These are phyloP conservation scores for Kandelia obovata DNA, from an alignment of 345 rosid species.

Conservation along the genomic window DNA sequence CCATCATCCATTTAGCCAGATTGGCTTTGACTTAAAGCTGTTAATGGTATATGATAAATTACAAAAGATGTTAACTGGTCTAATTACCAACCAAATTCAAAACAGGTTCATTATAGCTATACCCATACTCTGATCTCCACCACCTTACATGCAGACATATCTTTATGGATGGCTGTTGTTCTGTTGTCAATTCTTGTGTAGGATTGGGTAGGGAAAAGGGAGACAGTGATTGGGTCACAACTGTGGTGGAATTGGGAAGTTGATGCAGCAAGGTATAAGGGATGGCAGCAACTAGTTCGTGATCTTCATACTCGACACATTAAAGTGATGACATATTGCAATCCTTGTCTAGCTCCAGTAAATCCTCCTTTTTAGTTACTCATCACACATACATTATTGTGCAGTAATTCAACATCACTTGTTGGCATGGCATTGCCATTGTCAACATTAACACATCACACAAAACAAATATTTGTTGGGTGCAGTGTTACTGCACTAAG, in stretches of 20 bases:
- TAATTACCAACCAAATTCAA: neutral
- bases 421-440: neutral
- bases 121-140: too few species aligned
- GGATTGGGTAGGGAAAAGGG: constrained; percentile 76
- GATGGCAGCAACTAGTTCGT: constrained; percentile 49
- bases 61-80: neutral
- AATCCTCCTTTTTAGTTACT: constrained; percentile 1
- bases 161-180: neutral
- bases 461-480: neutral
- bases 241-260: constrained; percentile 87
- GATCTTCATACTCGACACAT: constrained; percentile 48
- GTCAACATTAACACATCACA: too few species aligned
- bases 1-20: neutral
- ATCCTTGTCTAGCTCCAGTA: constrained; percentile 75
- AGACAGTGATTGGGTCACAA: constrained; percentile 63
- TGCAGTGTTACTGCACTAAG: neutral
- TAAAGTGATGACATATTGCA: constrained; percentile 75
- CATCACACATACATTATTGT: neutral
- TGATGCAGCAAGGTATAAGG: constrained; percentile 46
- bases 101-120: neutral
- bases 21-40: neutral
- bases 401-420: neutral
- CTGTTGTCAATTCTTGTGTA: constrained; percentile 17
- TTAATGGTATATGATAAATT: neutral
- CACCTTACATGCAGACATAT: neutral